Evolutionary conservation across 805 yeast genomes (phyloP), one percentile per base, ranked within the genome.

Genomic region (Danielia oregonensis): DNA sequence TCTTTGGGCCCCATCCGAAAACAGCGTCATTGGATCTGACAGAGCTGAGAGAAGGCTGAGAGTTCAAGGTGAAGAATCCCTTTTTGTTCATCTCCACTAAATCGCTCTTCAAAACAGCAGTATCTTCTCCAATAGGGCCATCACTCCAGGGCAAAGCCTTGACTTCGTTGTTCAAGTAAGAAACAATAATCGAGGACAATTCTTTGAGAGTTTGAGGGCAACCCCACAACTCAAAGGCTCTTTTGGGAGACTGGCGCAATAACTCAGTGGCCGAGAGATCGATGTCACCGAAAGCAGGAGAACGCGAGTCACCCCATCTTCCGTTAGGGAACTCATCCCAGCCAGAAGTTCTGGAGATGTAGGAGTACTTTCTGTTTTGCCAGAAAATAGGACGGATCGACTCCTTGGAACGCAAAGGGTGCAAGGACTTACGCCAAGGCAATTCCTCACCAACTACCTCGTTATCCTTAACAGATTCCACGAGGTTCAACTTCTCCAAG

Each of bases 301-400:
- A 93, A 40, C 95, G 72, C 3, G 97, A 86, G 58, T 93, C 97
- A 52, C 98, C 98, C 89, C 96, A 93, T 65, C 98, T 74, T 41
- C 98, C 98, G 60, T 91, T 93, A 33, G 98, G 98, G 55, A 91
- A 93, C 60, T 93, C 98, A 63, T 93, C 98, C 88, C 98, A 93
- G 37, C 83, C 82, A 17, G 93, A 78, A 6, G 97, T 91, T 59
- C 97, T 75, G 30, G 87, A 76, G 42, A 87, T 79, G 57, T 91
- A 91, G 11, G 95, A 80, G 59, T 83, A 84, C 52, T 89, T 89
- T 67, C 97, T 78, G 59, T 87, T 84, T 57, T 86, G 84, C 97
- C 97, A 91, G 61, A 91, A 91, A 43, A 91, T 91, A 12, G 97
- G 97, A 54, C 96, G 78, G 32, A 91, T 89, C 21, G 82, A 65